phyloP scores from a whole-genome alignment of 495 filamentous ascomycete genomes.

The Friedmanniomyces simplex region DNA sequence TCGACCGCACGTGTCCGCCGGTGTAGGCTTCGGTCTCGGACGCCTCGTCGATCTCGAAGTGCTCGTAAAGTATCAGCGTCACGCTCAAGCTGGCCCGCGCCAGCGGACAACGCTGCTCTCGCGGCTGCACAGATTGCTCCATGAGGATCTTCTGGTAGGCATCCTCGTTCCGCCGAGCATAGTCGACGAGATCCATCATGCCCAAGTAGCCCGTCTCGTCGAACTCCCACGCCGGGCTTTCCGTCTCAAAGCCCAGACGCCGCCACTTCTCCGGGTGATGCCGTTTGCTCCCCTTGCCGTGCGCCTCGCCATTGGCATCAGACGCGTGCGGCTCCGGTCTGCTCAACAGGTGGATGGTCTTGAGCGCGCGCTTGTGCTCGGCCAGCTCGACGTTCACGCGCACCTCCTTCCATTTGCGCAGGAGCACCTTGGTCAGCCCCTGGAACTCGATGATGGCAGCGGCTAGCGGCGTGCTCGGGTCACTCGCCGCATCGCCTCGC shows the following conservation, averaged over 20 bases:
- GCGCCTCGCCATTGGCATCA: slow-evolving; percentile 20
- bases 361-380: slow-evolving; percentile 80
- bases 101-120: slow-evolving; percentile 72
- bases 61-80: slow-evolving; percentile 81
- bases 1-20: neutral
- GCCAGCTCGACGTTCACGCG: slow-evolving; percentile 72
- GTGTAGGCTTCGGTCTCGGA: neutral
- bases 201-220: slow-evolving; percentile 78
- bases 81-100: slow-evolving; percentile 79
- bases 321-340: slow-evolving; percentile 48
- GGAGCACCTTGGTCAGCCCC: slow-evolving; percentile 75
- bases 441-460: slow-evolving; percentile 93
- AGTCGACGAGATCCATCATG: slow-evolving; percentile 96
- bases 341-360: slow-evolving; percentile 73
- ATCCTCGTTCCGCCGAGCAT: slow-evolving; percentile 80
- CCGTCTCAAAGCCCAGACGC: slow-evolving; percentile 81
- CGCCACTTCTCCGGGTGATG: slow-evolving; percentile 93
- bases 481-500: slow-evolving; percentile 88
- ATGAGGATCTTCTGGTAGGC: slow-evolving; percentile 78
- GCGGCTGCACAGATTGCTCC: slow-evolving; percentile 70
- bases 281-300: slow-evolving; percentile 43
- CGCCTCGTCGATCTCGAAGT: slow-evolving; percentile 83
- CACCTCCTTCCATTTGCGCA: slow-evolving; percentile 85
- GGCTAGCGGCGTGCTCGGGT: slow-evolving; percentile 48
- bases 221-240: slow-evolving; percentile 77